These are phyloP conservation scores for Penicillium daleae DNA, from an alignment of 495 filamentous ascomycete species.

Conservation along the genomic window DNA sequence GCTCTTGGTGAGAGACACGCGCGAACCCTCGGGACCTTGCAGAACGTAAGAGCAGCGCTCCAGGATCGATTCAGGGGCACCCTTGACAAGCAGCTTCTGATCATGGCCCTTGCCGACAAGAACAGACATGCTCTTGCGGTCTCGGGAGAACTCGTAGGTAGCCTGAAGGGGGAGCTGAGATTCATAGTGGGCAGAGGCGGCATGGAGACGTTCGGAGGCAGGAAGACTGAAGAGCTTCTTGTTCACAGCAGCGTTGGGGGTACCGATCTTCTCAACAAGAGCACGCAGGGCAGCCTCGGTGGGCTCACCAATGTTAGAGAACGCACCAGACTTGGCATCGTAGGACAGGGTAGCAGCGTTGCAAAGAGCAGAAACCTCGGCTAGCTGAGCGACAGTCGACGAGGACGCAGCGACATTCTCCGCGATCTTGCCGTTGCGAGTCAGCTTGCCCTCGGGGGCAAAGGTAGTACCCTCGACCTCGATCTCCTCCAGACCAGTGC, in stretches of 20 bases:
- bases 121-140: slow-evolving; percentile 99
- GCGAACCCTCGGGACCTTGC: slow-evolving; percentile 73
- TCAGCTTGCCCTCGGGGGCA: slow-evolving; percentile 77
- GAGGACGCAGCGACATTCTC: slow-evolving; percentile 74
- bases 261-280: slow-evolving; percentile 93
- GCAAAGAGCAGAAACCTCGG: slow-evolving; percentile 86
- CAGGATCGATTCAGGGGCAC: slow-evolving; percentile 90
- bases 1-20: slow-evolving; percentile 67
- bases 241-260: slow-evolving; percentile 61
- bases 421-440: slow-evolving; percentile 65
- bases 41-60: slow-evolving; percentile 85
- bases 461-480: slow-evolving; percentile 95
- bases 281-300: slow-evolving; percentile 93
- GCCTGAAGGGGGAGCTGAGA: slow-evolving; percentile 70
- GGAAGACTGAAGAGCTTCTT: slow-evolving; percentile 50
- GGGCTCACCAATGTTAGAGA: slow-evolving; percentile 89
- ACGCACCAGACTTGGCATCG: slow-evolving; percentile 71
- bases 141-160: slow-evolving; percentile 96
- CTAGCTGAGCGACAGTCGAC: slow-evolving; percentile 76
- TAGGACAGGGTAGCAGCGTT: slow-evolving; percentile 86
- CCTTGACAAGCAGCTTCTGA: slow-evolving; percentile 91
- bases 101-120: slow-evolving; percentile 69
- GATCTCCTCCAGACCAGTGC: slow-evolving; percentile 80
- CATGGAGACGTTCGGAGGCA: slow-evolving; percentile 66
- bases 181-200: slow-evolving; percentile 85